Evolutionary conservation across 345 rosid genomes (phyloP).

Genomic region (Eucalyptus paniculata): DNA sequence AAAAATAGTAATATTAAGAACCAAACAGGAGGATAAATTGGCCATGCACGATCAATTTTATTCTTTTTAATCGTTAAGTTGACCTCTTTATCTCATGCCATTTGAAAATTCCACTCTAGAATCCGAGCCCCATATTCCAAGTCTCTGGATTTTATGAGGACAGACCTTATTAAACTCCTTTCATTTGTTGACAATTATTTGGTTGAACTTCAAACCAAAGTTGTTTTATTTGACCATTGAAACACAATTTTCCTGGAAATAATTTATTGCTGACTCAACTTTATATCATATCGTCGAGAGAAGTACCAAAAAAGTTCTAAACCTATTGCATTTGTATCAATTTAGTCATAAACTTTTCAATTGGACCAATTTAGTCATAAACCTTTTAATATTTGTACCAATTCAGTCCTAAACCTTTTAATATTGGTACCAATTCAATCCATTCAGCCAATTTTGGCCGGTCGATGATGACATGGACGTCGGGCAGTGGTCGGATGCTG

Average conservation of each 20-base stretch:
- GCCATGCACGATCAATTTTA: background rate
- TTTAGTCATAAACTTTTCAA: no score
- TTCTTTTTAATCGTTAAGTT: background rate
- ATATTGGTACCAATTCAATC: no score
- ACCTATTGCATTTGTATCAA: no score
- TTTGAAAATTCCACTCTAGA: background rate
- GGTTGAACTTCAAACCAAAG: background rate
- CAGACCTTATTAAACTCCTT: no score
- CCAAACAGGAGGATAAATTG: background rate
- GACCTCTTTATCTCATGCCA: background rate
- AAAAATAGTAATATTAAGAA: background rate
- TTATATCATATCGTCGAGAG: no score
- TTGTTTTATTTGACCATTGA: background rate
- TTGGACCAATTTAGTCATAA: no score
- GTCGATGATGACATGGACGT: no score
- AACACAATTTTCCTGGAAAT: background rate
- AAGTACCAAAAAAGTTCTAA: no score
- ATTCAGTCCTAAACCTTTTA: no score
- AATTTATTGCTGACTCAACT: no score
- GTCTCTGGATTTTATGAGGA: background rate
- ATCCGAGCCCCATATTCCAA: background rate
- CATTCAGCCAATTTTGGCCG: no score
- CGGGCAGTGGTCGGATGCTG: accelerated
- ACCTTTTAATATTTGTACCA: no score
- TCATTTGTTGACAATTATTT: background rate